phyloP scores from a whole-genome alignment of 2,329 filamentous ascomycete species.

The Nigrospora oryzae region DNA sequence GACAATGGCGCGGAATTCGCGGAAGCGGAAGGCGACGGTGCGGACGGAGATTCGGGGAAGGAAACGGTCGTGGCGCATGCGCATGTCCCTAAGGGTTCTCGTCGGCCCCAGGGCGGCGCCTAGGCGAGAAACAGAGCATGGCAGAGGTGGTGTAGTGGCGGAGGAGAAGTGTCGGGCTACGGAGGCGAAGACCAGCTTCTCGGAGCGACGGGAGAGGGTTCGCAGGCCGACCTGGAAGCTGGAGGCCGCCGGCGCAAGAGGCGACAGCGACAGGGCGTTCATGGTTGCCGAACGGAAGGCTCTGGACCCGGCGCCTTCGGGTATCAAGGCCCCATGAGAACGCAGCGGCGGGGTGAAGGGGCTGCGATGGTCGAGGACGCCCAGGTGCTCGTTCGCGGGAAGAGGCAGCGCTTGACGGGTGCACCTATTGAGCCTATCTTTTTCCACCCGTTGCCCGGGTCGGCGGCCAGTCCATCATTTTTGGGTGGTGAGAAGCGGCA shows the following conservation, averaged over 20 bases:
- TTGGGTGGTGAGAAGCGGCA: no score
- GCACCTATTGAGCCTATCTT: no score
- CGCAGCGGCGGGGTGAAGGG: no score
- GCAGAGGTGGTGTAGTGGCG: slow-evolving; percentile 3
- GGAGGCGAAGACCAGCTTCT: slow-evolving; percentile 9
- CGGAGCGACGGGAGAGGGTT: slow-evolving; percentile 14
- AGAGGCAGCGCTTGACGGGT: no score
- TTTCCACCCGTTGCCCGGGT: no score
- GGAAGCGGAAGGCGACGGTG: slow-evolving; percentile 18
- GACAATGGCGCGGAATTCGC: slow-evolving; percentile 28
- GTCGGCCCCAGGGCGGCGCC: slow-evolving; percentile 6
- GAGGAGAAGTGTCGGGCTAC: slow-evolving; percentile 11
- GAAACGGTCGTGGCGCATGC: slow-evolving; percentile 3
- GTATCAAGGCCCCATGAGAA: slow-evolving; percentile 1
- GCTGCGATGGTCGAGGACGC: no score
- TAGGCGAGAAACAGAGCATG: slow-evolving; percentile 13
- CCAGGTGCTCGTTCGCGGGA: no score
- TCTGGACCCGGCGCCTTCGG: slow-evolving; percentile 10
- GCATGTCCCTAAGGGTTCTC: not conserved
- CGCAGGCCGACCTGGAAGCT: slow-evolving; percentile 21
- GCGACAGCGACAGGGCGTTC: slow-evolving; percentile 17
- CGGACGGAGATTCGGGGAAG: slow-evolving; percentile 13
- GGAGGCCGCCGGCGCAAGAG: slow-evolving; percentile 14
- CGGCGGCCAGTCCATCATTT: no score
- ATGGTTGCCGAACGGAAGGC: slow-evolving; percentile 12